Evolutionary conservation across 163 green algal species (phyloP).

Genomic region (Scenedesmus sp.): DNA sequence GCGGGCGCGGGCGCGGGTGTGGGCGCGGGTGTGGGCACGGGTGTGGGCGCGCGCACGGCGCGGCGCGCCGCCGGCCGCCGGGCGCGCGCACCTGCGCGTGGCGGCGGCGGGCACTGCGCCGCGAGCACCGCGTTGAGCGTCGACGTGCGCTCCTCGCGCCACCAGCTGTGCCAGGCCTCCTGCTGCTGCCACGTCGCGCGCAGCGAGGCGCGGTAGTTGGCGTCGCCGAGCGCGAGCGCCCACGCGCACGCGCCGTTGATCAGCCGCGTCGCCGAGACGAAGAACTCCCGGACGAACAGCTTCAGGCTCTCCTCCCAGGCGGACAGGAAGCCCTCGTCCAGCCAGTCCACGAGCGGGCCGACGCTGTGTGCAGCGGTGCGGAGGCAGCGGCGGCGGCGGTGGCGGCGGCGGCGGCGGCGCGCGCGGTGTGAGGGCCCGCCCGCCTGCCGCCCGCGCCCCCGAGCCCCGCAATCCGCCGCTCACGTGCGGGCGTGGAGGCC

Average conservation of each 20-base stretch:
- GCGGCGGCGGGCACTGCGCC: constrained; percentile 1
- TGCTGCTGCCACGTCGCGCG: constrained; percentile 38
- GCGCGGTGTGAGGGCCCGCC: too few species aligned
- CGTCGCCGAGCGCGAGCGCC: constrained; percentile 14
- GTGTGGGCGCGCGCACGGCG: too few species aligned
- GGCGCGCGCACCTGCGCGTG: not conserved
- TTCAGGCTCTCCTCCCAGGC: constrained; percentile 35
- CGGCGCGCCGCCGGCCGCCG: too few species aligned
- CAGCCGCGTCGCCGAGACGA: not conserved
- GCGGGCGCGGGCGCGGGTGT: too few species aligned
- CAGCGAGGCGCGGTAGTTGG: constrained; percentile 16
- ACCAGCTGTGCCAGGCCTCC: constrained; percentile 44
- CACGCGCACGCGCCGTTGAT: constrained; percentile 37
- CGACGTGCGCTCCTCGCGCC: constrained; percentile 38
- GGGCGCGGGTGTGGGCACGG: too few species aligned
- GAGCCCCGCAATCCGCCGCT: too few species aligned
- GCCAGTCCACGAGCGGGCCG: constrained; percentile 30
- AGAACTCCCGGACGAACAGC: constrained; percentile 32
- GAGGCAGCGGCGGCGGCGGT: too few species aligned
- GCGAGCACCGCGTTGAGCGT: constrained; percentile 47
- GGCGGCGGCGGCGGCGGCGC: too few species aligned
- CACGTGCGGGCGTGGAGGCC: too few species aligned
- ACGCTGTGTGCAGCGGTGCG: constrained; percentile 24
- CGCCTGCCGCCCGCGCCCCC: too few species aligned
- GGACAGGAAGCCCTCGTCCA: constrained; percentile 26